phyloP scores from a whole-genome alignment of 2,329 filamentous ascomycete genomes.

The Cryphonectria carpinicola region DNA sequence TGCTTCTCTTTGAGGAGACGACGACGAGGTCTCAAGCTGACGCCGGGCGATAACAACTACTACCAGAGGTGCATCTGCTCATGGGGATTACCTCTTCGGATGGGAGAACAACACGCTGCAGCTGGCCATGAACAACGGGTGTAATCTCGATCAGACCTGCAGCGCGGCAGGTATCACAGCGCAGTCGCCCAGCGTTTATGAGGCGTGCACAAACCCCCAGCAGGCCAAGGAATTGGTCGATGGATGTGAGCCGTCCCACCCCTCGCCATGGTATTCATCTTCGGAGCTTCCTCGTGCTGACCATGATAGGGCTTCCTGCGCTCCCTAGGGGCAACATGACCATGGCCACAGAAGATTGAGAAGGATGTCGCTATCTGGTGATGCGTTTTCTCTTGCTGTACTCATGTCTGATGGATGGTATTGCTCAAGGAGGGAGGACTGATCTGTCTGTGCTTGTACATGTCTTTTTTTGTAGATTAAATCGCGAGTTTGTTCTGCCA shows the following conservation, averaged over 20 bases:
- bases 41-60: neutral
- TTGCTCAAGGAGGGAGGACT: neutral
- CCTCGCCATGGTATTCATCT: neutral
- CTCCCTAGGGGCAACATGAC: constrained; percentile 41
- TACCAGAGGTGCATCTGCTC: constrained; percentile 48
- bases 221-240: constrained; percentile 54
- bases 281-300: neutral
- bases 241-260: constrained; percentile 45
- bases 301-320: constrained; percentile 36
- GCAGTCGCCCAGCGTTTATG: constrained; percentile 50
- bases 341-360: constrained; percentile 23
- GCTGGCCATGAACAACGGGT: constrained; percentile 51
- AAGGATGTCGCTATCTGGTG: neutral
- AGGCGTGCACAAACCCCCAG: constrained; percentile 50
- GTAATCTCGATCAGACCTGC: constrained; percentile 52
- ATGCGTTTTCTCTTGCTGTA: neutral
- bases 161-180: constrained; percentile 48
- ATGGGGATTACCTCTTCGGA: constrained; percentile 57
- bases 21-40: neutral
- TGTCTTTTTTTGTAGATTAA: neutral
- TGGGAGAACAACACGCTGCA: constrained; percentile 55
- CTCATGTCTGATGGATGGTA: neutral
- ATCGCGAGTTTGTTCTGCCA: neutral
- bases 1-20: neutral
- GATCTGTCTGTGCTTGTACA: neutral